Evolutionary conservation across 106 monocot genomes (phyloP).

Genomic region (Dendrobium huoshanense): DNA sequence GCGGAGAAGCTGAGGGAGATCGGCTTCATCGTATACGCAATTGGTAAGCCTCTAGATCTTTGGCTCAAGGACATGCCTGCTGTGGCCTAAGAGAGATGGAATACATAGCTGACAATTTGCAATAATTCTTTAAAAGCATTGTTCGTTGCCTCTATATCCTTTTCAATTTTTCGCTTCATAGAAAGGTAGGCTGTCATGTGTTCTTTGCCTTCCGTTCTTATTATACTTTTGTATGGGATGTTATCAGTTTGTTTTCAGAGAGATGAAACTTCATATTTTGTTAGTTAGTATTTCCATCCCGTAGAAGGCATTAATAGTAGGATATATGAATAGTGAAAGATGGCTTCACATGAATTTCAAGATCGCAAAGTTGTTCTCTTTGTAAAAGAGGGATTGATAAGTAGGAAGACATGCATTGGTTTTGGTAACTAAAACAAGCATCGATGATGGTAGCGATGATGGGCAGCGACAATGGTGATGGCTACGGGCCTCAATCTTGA

Average conservation of each 20-base stretch:
- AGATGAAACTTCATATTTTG: not conserved
- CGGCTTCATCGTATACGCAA: slow-evolving; percentile 23
- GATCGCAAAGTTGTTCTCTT: too few species aligned
- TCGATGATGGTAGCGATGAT: too few species aligned
- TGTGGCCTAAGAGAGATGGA: slow-evolving; percentile 8
- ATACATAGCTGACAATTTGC: too few species aligned
- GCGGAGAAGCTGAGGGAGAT: slow-evolving; percentile 21
- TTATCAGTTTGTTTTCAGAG: not conserved
- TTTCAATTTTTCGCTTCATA: too few species aligned
- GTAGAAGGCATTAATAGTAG: too few species aligned
- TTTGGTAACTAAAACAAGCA: too few species aligned
- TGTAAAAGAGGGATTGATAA: too few species aligned
- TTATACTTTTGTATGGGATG: not conserved
- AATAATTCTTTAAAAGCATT: not conserved
- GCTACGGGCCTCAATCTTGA: too few species aligned
- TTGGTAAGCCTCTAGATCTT: slow-evolving; percentile 25
- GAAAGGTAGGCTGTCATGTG: not conserved
- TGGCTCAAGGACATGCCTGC: slow-evolving; percentile 33
- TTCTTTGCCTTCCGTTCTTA: not conserved
- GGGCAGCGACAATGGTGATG: too few species aligned
- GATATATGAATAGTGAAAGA: too few species aligned
- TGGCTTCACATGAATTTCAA: too few species aligned
- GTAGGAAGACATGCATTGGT: too few species aligned
- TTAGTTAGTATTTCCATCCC: not conserved
- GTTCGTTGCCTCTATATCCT: not conserved